Evolutionary conservation across 2,329 filamentous ascomycete species (phyloP), one percentile per base, ranked within the genome.

Genomic region (Gaeumannomyces sp.): DNA sequence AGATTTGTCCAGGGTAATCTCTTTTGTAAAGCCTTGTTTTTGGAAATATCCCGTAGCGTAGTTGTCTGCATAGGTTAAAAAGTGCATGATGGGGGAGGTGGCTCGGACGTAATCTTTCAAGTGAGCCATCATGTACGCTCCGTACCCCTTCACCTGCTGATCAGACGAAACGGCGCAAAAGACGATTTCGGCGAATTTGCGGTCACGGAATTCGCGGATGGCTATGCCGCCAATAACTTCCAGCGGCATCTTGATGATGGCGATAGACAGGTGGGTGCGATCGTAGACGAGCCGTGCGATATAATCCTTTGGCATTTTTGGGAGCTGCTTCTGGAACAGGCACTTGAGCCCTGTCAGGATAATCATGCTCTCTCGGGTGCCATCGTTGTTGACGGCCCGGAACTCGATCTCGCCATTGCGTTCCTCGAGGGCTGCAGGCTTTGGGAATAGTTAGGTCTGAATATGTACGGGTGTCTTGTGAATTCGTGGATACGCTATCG

Each of bases 41-140:
- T 91, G 90, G 77, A 92, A 92, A 72, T 91, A 92, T 10, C 89
- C 89, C 68, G 91, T 92, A 60, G 89, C 89, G 73, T 92, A 92
- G 72, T 92, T 92, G 74, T 92, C 89, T 67, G 89, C 89, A 72
- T 92, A 92, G 53, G 89, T 92, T 7, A 92, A 80, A 73, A 92
- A 92, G 74, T 92, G 88, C 88, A 91, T 91, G 60, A 92, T 88
- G 65, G 88, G 83, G 19, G 87, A 90, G 2, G 89, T 91, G 14
- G 89, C 88, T 75, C 90, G 90, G 72, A 92, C 89, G 71, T 91
- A 92, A 74, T 92, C 82, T 75, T 92, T 92, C 53, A 92, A 76
- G 74, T 92, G 89, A 11, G 86, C 88, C 89, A 92, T 92, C 25
- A 92, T 76, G 78, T 92, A 89, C 33, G 89, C 89, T 69, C 89